Evolutionary conservation across 2,329 filamentous ascomycete species (phyloP), one percentile per base, ranked within the genome.

Genomic region (Penicillium decumbens): DNA sequence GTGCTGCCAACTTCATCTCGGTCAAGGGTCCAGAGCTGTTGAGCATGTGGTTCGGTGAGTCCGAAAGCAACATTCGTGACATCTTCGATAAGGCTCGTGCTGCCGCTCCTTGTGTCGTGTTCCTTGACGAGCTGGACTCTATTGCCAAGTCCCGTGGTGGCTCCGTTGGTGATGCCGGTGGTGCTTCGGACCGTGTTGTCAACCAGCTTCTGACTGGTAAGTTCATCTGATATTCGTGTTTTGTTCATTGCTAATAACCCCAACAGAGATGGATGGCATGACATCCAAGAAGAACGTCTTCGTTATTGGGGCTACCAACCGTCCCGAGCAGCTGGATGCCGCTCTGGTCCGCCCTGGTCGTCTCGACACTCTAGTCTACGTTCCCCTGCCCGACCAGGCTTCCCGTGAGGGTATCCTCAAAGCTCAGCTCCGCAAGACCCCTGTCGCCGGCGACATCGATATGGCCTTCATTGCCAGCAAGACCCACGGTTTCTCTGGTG

Each of bases 261-360:
- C 20, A 56, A 38, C 58, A 87, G 89, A 97, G 83, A 96, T 97
- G 92, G 92, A 97, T 63, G 92, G 92, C 65, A 97, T 97, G 92
- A 97, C 92, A 40, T 96, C 92, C 33, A 98, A 98, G 88, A 98
- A 98, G 88, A 98, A 98, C 72, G 93, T 98, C 58, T 98, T 98
- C 76, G 93, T 98, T 59, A 98, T 98, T 65, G 93, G 93, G 72
- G 93, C 93, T 40, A 98, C 93, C 74, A 98, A 98, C 80, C 83
- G 93, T 78, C 93, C 93, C 38, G 93, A 98, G 79, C 93, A 97
- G 79, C 88, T 98, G 53, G 93, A 98, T 74, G 93, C 93, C 70
- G 93, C 93, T 63, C 82, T 98, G 64, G 96, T 92, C 82, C 91
- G 93, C 82, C 93, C 93, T 49, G 93, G 93, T 63, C 93, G 93